A percentile compares a stretch with the other conserved stretches of the same genome.
Conservation (phyloP, 495 filamentous ascomycete genomes). For the Filosporella fistucella region DNA sequence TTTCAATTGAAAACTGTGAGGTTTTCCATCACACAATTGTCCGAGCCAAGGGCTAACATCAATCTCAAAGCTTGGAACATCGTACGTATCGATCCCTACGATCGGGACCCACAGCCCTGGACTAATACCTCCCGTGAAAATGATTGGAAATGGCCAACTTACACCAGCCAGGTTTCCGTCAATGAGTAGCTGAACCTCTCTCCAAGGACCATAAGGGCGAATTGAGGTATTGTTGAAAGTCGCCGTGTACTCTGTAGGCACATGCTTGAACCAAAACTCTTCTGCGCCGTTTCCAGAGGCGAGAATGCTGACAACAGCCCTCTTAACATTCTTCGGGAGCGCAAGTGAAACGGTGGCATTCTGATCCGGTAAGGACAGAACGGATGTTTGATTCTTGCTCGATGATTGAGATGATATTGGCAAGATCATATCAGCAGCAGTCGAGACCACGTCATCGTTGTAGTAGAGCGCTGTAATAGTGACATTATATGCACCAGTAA, state of each 20-base stretch:
- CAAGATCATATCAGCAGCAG: slow-evolving; percentile 51
- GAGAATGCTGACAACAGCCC: slow-evolving; percentile 60
- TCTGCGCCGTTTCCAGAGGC: slow-evolving; percentile 60
- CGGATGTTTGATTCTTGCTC: slow-evolving; percentile 42
- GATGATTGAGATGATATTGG: slow-evolving; percentile 54
- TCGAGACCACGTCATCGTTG: slow-evolving; percentile 23
- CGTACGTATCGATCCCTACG: slow-evolving; percentile 66
- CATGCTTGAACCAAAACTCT: slow-evolving; percentile 72
- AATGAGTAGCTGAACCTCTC: slow-evolving; percentile 63
- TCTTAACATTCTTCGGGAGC: slow-evolving; percentile 45
- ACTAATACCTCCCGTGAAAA: slow-evolving; percentile 66
- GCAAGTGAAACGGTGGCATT: slow-evolving; percentile 43
- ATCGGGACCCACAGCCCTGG: slow-evolving; percentile 68
- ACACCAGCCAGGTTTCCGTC: slow-evolving; percentile 61
- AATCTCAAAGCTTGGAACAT: slow-evolving; percentile 61
- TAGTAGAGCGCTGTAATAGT: slow-evolving; percentile 62
- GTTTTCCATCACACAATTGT: slow-evolving; percentile 16
- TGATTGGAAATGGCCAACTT: slow-evolving; percentile 62
- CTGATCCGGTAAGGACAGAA: slow-evolving; percentile 49
- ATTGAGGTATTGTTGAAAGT: slow-evolving; percentile 48
- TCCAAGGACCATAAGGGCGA: slow-evolving; percentile 58
- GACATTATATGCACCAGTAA: slow-evolving; percentile 55
- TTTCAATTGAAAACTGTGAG: slow-evolving; percentile 12
- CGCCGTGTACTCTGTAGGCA: slow-evolving; percentile 43
- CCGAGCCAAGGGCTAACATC: slow-evolving; percentile 55